Percentiles rank a stretch among this genome's conserved stretches.
Evolutionary conservation across 2,329 filamentous ascomycete species (phyloP).

Genomic region (Paracoccidioides lutzii): DNA sequence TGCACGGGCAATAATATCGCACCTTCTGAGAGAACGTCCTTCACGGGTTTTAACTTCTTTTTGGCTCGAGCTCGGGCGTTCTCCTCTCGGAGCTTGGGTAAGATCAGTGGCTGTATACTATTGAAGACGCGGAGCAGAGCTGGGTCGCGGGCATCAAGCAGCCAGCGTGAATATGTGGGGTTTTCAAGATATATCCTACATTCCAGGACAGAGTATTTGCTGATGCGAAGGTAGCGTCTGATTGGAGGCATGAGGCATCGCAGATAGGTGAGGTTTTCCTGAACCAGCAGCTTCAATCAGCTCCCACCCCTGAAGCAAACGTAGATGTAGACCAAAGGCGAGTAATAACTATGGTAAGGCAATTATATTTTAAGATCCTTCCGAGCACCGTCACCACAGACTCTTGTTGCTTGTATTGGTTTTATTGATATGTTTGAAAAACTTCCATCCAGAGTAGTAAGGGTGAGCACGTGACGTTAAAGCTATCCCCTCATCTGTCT

Average conservation of each 20-base stretch:
- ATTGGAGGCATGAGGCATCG: slow-evolving; percentile 91
- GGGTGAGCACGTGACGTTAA: no score
- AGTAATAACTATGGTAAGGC: no score
- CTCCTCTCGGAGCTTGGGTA: slow-evolving; percentile 86
- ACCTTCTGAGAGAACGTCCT: slow-evolving; percentile 79
- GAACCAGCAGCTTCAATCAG: no score
- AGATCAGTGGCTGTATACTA: slow-evolving; percentile 68
- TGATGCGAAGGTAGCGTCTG: slow-evolving; percentile 79
- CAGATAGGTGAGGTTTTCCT: neutral
- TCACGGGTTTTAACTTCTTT: slow-evolving; percentile 67
- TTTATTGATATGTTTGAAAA: no score
- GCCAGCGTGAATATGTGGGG: slow-evolving; percentile 66
- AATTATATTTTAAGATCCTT: no score
- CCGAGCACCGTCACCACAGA: no score
- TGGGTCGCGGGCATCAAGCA: slow-evolving; percentile 67
- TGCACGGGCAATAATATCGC: slow-evolving; percentile 16
- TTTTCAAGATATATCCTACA: slow-evolving; percentile 92
- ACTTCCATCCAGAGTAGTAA: no score
- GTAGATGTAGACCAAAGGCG: no score
- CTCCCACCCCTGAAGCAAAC: no score
- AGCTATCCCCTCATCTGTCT: no score
- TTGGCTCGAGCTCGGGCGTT: slow-evolving; percentile 49
- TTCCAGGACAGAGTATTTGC: slow-evolving; percentile 89
- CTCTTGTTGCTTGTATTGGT: no score
- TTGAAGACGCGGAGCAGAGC: slow-evolving; percentile 73